These are phyloP conservation scores for Pseudonectria foliicola DNA, from an alignment of 2,329 filamentous ascomycete genomes.

Conservation along the genomic window DNA sequence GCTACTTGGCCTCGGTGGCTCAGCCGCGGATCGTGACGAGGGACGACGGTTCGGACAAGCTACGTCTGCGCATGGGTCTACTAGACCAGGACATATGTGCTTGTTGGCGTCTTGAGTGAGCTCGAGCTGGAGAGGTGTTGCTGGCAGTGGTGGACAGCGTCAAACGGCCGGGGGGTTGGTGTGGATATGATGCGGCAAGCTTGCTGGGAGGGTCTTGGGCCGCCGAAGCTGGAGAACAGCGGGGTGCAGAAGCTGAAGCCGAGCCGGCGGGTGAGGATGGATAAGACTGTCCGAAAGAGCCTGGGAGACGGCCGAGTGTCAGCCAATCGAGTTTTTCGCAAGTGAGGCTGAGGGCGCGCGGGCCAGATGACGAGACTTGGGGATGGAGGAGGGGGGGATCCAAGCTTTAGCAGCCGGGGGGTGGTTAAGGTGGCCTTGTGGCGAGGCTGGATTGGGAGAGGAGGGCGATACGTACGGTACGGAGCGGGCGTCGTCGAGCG, in stretches of 20 bases:
- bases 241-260: too few species aligned
- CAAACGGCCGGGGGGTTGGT: too few species aligned
- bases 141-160: too few species aligned
- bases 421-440: constrained; percentile 14
- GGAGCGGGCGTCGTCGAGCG: constrained; percentile 25
- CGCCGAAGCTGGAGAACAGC: too few species aligned
- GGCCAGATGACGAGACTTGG: constrained; percentile 22
- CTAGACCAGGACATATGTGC: constrained; percentile 13
- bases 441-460: constrained; percentile 8
- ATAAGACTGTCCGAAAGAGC: too few species aligned
- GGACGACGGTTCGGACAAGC: constrained; percentile 25
- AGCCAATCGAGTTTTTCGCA: not conserved
- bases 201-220: too few species aligned
- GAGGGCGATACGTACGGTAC: constrained; percentile 24
- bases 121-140: too few species aligned
- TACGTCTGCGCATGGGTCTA: constrained; percentile 34
- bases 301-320: too few species aligned
- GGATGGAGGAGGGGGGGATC: constrained; percentile 21
- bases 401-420: constrained; percentile 20
- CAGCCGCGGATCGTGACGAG: constrained; percentile 26
- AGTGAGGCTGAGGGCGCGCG: constrained; percentile 19
- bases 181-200: too few species aligned
- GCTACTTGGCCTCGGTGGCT: constrained; percentile 16
- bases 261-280: too few species aligned
- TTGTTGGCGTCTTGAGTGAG: constrained; percentile 12